Evolutionary conservation across 2,329 filamentous ascomycete genomes (phyloP).

Genomic region (Phoma sp.): DNA sequence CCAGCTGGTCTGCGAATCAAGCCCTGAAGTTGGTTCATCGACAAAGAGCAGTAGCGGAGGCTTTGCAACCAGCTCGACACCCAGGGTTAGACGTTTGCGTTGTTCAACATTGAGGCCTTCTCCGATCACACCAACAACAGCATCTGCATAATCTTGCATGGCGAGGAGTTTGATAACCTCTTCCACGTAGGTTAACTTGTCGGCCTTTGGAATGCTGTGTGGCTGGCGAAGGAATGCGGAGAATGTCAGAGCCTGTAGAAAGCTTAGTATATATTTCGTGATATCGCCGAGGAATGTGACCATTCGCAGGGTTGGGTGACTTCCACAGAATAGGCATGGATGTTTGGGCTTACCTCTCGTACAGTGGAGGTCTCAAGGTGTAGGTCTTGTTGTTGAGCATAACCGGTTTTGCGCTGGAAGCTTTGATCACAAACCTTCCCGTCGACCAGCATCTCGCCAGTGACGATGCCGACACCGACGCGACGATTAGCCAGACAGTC

Average conservation of each 20-base stretch:
- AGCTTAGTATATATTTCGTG: too few relatives aligned
- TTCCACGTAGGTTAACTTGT: constrained; percentile 87
- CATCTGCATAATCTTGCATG: constrained; percentile 90
- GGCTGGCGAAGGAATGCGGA: constrained; percentile 87
- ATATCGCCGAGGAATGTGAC: too few relatives aligned
- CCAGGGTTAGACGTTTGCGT: constrained; percentile 83
- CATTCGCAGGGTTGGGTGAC: too few relatives aligned
- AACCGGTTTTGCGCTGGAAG: constrained; percentile 92
- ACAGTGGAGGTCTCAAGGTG: constrained; percentile 86
- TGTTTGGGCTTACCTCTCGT: constrained; percentile 62
- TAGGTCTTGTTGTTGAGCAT: constrained; percentile 91
- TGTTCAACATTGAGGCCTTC: constrained; percentile 76
- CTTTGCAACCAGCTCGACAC: constrained; percentile 94
- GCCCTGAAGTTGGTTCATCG: constrained; percentile 92
- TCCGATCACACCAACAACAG: constrained; percentile 87
- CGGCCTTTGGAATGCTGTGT: constrained; percentile 70
- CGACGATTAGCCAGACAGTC: constrained; percentile 81
- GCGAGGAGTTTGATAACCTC: constrained; percentile 90
- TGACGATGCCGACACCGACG: constrained; percentile 86
- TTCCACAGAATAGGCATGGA: too few relatives aligned
- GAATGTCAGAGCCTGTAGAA: constrained; percentile 72
- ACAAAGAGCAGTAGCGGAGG: constrained; percentile 89
- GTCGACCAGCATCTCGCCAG: constrained; percentile 85
- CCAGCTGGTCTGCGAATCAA: constrained; percentile 94
- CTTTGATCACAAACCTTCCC: constrained; percentile 76